These are phyloP conservation scores for Coemansia sp. DNA, from an alignment of 192 early-diverging fungal species.

Conservation along the genomic window DNA sequence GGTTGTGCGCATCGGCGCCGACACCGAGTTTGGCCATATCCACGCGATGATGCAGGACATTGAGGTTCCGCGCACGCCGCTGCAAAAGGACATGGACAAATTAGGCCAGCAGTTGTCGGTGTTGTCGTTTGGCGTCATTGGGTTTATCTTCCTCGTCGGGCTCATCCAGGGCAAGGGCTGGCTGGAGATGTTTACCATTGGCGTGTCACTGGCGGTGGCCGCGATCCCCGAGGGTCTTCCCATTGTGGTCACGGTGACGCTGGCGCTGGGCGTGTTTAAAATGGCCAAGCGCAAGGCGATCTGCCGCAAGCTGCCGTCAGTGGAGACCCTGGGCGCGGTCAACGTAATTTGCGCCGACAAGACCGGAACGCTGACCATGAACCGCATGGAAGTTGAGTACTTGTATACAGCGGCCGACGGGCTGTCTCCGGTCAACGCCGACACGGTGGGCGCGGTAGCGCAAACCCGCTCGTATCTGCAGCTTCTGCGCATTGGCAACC, in stretches of 20 bases:
- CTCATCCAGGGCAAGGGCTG: conserved; percentile 80
- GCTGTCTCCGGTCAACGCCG: conserved; percentile 34
- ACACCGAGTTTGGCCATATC: conserved; percentile 94
- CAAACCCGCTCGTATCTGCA: conserved; percentile 40
- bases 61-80: conserved; percentile 83
- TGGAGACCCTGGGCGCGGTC: conserved; percentile 91
- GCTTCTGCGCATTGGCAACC: conserved; percentile 60
- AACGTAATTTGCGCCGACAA: conserved; percentile 96
- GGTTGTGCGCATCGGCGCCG: conserved; percentile 81
- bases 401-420: conserved; percentile 62
- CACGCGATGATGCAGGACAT: conserved; percentile 92
- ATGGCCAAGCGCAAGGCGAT: conserved; percentile 92
- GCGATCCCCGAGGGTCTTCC: conserved; percentile 98
- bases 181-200: conserved; percentile 96
- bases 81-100: conserved; percentile 93
- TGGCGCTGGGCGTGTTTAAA: conserved; percentile 83
- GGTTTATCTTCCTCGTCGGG: conserved; percentile 69
- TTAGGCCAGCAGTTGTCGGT: conserved; percentile 58
- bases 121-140: conserved; percentile 83
- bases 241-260: conserved; percentile 94
- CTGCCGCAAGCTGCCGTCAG: conserved; percentile 90
- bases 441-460: conserved; percentile 8
- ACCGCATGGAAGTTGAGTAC: conserved; percentile 90
- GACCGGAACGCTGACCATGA: conserved; percentile 92
- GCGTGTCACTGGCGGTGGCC: conserved; percentile 84